Evolutionary conservation across 1,284 basidiomycete species (phyloP), one percentile per base, ranked within the genome.

Genomic region (Trichosporon sp.): DNA sequence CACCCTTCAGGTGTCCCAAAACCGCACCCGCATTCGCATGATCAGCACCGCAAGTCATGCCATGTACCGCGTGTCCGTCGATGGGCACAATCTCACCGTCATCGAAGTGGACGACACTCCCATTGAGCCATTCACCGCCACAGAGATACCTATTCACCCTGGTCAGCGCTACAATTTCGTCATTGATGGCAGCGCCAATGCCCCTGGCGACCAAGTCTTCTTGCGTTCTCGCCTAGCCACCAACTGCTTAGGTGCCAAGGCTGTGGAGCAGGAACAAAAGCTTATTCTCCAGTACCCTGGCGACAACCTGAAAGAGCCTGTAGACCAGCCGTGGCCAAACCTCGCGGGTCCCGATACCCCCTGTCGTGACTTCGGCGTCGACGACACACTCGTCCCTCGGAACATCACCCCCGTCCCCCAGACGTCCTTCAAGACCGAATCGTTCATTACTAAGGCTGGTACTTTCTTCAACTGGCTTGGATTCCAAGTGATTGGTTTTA

Each of bases 91-190:
- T 11, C 56, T 80, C 10, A 71, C 74, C 26, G 75, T 80, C n/a
- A 72, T 78, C 48, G 79, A 80, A 48, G 70, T 71, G 4, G 79
- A 80, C 67, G 77, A 76, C 64, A 76, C 73, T 1, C 35, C 70
- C 64, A 66, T 80, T 7, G 69, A 73, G 38, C 70, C 77, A 4
- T 70, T 78, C 6, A 56, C 69, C 5, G 66, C 77, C 4, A 73
- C 74, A 64, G 77, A 80, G 54, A 56, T 78, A 1, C 71, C 73
- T 1, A 48, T 78, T 1, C 71, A 66, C 2, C 68, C 73, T 1
- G 81, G 76, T 0, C 78, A 83, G 71, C 78, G 83, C 64, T 80
- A 80, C 67, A 80, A 78, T 8, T 75, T 77, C 48, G 67, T 83
- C 19, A 61, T 84, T 19, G 72, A 79, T 54, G 78, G 80, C 19